Evolutionary conservation across 1,139 yeast genomes (phyloP).

Genomic region (Scheffersomyces quercinus): DNA sequence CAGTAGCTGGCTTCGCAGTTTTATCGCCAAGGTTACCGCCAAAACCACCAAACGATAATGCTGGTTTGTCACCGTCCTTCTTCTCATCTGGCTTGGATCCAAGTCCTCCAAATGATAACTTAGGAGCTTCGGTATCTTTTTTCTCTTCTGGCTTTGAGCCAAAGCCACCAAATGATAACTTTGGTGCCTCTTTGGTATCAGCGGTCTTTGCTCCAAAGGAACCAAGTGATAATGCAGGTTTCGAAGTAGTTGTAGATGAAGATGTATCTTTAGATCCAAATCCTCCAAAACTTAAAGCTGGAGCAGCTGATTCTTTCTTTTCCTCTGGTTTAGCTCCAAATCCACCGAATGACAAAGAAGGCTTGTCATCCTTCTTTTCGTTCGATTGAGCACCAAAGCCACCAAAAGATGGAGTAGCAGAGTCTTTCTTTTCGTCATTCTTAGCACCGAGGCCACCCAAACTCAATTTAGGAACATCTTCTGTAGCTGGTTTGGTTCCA

Average conservation of each 20-base stretch:
- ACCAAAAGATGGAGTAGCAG: conserved; percentile 13
- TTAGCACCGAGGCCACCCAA: conserved; percentile 18
- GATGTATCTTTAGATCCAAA: too few species aligned
- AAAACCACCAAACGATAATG: conserved; percentile 5
- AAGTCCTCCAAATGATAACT: background rate
- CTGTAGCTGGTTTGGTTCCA: conserved; percentile 15
- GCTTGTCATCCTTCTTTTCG: conserved; percentile 13
- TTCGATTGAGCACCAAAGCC: conserved; percentile 23
- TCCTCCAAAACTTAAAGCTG: conserved; percentile 20
- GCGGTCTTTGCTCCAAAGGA: conserved; percentile 27
- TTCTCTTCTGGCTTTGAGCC: conserved; percentile 7
- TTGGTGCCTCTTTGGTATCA: conserved; percentile 9
- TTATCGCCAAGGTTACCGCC: conserved; percentile 5
- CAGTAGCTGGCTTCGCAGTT: conserved; percentile 15
- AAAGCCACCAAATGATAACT: conserved; percentile 5
- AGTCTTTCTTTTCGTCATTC: conserved; percentile 11
- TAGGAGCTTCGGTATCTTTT: background rate
- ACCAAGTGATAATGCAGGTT: conserved; percentile 15
- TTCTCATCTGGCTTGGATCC: conserved; percentile 10
- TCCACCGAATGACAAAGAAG: conserved; percentile 5
- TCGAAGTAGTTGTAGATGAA: background rate
- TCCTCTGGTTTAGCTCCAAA: conserved; percentile 11
- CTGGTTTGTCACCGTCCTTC: conserved; percentile 19
- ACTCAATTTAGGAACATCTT: conserved; percentile 5
- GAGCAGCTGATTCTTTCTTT: conserved; percentile 11